These are phyloP conservation scores for Mucor racemosus DNA, from an alignment of 371 early-diverging fungal genomes.

Conservation along the genomic window DNA sequence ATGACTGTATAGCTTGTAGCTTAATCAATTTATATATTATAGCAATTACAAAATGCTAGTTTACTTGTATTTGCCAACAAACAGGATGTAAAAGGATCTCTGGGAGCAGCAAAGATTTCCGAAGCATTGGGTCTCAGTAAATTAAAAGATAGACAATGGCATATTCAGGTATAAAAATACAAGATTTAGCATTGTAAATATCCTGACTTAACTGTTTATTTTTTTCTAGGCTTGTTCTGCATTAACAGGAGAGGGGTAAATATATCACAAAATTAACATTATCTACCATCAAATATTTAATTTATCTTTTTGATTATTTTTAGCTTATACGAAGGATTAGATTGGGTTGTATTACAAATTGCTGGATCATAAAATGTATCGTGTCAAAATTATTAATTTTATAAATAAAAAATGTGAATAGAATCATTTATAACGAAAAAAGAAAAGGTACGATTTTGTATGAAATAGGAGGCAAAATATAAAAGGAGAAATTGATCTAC, in stretches of 20 bases:
- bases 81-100: slow-evolving; percentile 71
- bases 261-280: neutral
- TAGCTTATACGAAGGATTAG: slow-evolving; percentile 73
- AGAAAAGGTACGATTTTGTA: neutral
- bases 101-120: slow-evolving; percentile 71
- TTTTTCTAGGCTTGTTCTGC: slow-evolving; percentile 67
- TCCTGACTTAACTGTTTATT: neutral
- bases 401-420: neutral
- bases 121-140: slow-evolving; percentile 67
- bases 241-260: slow-evolving; percentile 76
- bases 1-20: neutral
- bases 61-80: slow-evolving; percentile 77
- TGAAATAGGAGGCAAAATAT: neutral
- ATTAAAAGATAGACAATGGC: slow-evolving; percentile 76
- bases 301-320: neutral
- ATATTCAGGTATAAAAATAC: slow-evolving; percentile 62
- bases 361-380: slow-evolving; percentile 18
- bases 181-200: neutral
- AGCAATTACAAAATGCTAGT: slow-evolving; percentile 67
- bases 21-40: neutral
- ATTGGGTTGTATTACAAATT: slow-evolving; percentile 73
- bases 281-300: neutral
- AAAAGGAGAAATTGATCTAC: neutral
- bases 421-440: neutral
- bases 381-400: neutral